A percentile compares a stretch with the other conserved stretches of the same genome.
Evolutionary conservation across 345 rosid genomes (phyloP).

Genomic region (Eucalyptus urophylla): DNA sequence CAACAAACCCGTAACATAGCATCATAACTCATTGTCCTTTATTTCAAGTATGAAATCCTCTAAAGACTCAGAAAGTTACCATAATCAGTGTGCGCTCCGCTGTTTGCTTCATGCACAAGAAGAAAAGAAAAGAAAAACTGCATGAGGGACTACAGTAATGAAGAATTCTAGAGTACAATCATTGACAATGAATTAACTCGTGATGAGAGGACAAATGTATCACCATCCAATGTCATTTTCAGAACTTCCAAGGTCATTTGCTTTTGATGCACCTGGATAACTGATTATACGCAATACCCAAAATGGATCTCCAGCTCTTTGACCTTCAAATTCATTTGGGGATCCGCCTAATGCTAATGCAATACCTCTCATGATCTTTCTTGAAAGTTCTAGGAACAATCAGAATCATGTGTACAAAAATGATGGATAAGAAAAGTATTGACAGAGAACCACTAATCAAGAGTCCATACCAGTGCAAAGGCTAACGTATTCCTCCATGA

Average conservation of each 20-base stretch:
- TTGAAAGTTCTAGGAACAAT: slow-evolving; percentile 47
- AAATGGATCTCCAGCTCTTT: slow-evolving; percentile 71
- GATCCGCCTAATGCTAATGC: slow-evolving; percentile 61
- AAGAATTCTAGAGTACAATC: background rate
- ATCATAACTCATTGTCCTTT: background rate
- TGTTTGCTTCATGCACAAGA: slow-evolving; percentile 8
- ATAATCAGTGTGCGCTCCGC: slow-evolving; percentile 88
- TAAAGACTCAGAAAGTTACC: slow-evolving; percentile 24
- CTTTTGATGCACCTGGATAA: slow-evolving; percentile 42
- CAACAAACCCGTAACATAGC: slow-evolving; percentile 33
- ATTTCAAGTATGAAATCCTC: background rate
- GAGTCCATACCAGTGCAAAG: slow-evolving; percentile 55
- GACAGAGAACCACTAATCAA: background rate
- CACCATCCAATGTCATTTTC: slow-evolving; percentile 49
- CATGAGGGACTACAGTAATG: background rate
- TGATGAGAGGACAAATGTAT: background rate
- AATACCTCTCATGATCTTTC: slow-evolving; percentile 66
- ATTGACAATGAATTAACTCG: background rate
- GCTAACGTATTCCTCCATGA: slow-evolving; percentile 58
- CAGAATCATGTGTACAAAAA: background rate
- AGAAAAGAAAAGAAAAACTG: background rate
- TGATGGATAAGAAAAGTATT: background rate
- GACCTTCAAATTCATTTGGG: slow-evolving; percentile 61
- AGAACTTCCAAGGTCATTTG: slow-evolving; percentile 9
- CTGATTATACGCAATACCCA: slow-evolving; percentile 83